These are phyloP conservation scores for Fusarium gaditjirri DNA, from an alignment of 2,329 filamentous ascomycete species.

Conservation along the genomic window DNA sequence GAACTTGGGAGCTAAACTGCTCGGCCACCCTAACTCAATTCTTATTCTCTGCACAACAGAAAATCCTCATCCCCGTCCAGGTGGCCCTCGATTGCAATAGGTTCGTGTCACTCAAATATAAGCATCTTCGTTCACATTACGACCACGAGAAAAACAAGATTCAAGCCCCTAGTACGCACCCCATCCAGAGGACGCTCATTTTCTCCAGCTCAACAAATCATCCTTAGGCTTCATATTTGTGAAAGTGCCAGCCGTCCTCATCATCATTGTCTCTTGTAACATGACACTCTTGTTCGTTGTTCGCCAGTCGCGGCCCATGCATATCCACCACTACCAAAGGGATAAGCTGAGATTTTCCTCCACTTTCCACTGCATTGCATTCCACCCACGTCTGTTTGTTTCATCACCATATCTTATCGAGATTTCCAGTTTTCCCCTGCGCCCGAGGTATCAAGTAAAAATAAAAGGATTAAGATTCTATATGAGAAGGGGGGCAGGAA, in stretches of 20 bases:
- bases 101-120: conserved; percentile 13
- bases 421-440: conserved; percentile 19
- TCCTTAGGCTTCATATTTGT: conserved; percentile 30
- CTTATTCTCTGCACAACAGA: conserved; percentile 20
- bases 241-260: conserved; percentile 31
- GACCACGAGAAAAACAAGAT: conserved; percentile 29
- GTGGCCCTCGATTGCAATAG: not conserved
- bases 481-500: conserved; percentile 24
- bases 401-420: conserved; percentile 22
- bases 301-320: not conserved
- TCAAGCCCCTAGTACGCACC: conserved; percentile 38
- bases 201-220: conserved; percentile 30
- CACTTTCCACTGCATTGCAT: not conserved
- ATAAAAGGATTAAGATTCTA: conserved; percentile 31
- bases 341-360: conserved; percentile 8
- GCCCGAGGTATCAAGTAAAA: conserved; percentile 38
- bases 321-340: conserved; percentile 1
- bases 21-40: not conserved
- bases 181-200: conserved; percentile 14
- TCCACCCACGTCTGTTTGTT: conserved; percentile 1
- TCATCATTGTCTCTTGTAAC: conserved; percentile 40
- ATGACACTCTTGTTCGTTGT: conserved; percentile 37
- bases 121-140: conserved; percentile 26
- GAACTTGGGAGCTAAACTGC: not conserved
- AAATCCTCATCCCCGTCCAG: not conserved